Conservation (phyloP, 805 yeast genomes). For the Nakazawaea molendinolei region DNA sequence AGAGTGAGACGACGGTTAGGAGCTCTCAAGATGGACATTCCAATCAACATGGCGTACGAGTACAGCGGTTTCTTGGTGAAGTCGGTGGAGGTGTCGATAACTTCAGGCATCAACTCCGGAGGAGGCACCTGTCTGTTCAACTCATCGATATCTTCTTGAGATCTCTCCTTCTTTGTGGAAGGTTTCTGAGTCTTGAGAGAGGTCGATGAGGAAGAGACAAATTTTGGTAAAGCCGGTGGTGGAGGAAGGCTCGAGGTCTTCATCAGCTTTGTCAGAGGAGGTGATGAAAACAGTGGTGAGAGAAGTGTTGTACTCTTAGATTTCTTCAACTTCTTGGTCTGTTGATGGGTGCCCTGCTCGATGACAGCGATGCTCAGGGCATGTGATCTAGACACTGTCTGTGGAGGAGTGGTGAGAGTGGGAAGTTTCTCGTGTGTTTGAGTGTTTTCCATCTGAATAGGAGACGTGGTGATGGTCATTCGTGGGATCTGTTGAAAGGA, state of each 20-base stretch:
- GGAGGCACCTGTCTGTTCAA: constrained; percentile 21
- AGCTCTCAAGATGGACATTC: constrained; percentile 86
- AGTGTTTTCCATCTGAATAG: constrained; percentile 1
- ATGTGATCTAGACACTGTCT: constrained; percentile 17
- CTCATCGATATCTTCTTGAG: constrained; percentile 15
- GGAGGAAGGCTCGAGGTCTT: constrained; percentile 8
- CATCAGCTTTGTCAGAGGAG: constrained; percentile 17
- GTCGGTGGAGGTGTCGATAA: constrained; percentile 39
- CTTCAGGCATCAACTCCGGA: constrained; percentile 33
- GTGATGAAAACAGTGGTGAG: constrained; percentile 43
- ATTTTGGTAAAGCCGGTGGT: constrained; percentile 13
- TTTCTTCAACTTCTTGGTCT: constrained; percentile 5
- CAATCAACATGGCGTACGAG: constrained; percentile 89
- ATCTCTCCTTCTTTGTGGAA: constrained; percentile 11
- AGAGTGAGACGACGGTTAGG: constrained; percentile 63
- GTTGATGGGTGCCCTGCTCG: no score
- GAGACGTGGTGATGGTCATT: constrained; percentile 8
- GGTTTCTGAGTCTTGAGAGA: constrained; percentile 16
- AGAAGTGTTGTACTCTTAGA: constrained; percentile 14
- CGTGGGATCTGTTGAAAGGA: not conserved
- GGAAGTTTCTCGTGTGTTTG: constrained; percentile 1
- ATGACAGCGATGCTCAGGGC: constrained; percentile 16
- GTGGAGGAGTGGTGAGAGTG: constrained; percentile 31
- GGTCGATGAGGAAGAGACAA: constrained; percentile 10
- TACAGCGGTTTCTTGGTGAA: constrained; percentile 71